Base-by-base conservation (phyloP, 2,329 filamentous ascomycete species). In the Metarhizium humberi region DNA sequence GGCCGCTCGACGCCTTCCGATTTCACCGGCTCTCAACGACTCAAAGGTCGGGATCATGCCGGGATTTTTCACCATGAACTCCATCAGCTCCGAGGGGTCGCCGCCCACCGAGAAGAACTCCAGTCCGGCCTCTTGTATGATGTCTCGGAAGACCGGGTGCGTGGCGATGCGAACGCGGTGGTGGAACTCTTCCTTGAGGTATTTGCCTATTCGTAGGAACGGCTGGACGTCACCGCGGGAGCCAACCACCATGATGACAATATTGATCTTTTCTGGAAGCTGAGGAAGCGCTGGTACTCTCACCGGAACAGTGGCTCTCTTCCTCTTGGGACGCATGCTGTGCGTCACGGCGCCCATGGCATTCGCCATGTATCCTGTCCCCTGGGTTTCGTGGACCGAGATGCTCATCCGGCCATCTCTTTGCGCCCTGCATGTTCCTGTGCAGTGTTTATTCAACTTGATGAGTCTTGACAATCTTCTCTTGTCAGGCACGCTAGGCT, bases 41-140 rank as follows among this genome's bases (percentile, higher is more conserved):
- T 88, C 81, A 25, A 92, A 72, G 1, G 79, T 86, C 0, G 89
- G 88, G 2, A 94, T 87, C 68, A 92, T 76, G 3, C 88, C 87
- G 0, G 82, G 87, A 63, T 92, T 91, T 71, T 90, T 90, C 38
- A 92, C 87, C 89, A 94, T 92, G 67, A 91, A 92, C 0, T 87
- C 85, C 89, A 92, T 92, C 1, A 94, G 74, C 68, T 92, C 87
- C 0, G 85, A 82, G 2, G 89, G 89, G 62, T 92, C 85, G 2
- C 89, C 89, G 1, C 88, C 88, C 2, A 92, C 81, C 2, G 82
- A 86, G 69, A 92, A 92, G 71, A 92, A 92, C 62, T 92, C 0
- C 92, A 75, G 0, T 83, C 86, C 0, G 77, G 83, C 58, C 50
- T 85, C 78, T 62, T 89, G 79, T 1, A 92, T 81, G 62, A 92